These are phyloP conservation scores for Penicillium longicatenatum DNA, from an alignment of 495 filamentous ascomycete species.

Conservation along the genomic window DNA sequence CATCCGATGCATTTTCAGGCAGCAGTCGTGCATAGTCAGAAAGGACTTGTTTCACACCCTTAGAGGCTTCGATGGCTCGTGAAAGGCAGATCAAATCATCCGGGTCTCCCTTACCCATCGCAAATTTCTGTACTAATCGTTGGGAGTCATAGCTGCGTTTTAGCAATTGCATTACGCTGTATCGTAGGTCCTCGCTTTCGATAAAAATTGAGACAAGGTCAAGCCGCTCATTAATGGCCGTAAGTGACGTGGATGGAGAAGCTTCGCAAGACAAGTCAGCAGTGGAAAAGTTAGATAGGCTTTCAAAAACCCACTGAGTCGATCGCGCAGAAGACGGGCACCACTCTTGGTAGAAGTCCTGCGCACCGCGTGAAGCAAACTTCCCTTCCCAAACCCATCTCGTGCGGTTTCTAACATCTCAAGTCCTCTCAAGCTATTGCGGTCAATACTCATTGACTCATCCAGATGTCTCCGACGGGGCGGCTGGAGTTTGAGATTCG, in stretches of 20 bases:
- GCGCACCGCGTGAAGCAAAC: constrained; percentile 83
- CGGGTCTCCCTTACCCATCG: constrained; percentile 87
- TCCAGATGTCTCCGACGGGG: constrained; percentile 69
- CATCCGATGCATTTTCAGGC: constrained; percentile 20
- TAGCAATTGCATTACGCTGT: constrained; percentile 66
- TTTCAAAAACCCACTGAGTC: constrained; percentile 63
- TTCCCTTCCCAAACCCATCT: constrained; percentile 74
- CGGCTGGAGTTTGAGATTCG: constrained; percentile 83
- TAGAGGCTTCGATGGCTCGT: constrained; percentile 76
- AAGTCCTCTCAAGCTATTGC: constrained; percentile 82
- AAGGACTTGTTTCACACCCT: constrained; percentile 61
- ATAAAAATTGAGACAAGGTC: constrained; percentile 80
- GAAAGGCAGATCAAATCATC: constrained; percentile 86
- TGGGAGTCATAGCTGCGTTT: constrained; percentile 82
- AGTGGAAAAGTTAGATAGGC: neutral
- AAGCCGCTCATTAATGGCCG: constrained; percentile 76
- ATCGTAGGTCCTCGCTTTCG: constrained; percentile 60
- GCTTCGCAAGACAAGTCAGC: constrained; percentile 39
- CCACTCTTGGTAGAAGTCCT: constrained; percentile 90
- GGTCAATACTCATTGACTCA: constrained; percentile 88
- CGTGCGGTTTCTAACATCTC: constrained; percentile 85
- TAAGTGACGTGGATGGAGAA: constrained; percentile 80
- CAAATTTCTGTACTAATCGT: constrained; percentile 89
- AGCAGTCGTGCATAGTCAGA: constrained; percentile 15
- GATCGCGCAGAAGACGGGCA: constrained; percentile 74